Evolutionary conservation across 2,329 filamentous ascomycete species (phyloP), one percentile per base, ranked within the genome.

Genomic region (Sclerotinia sclerotiorum): DNA sequence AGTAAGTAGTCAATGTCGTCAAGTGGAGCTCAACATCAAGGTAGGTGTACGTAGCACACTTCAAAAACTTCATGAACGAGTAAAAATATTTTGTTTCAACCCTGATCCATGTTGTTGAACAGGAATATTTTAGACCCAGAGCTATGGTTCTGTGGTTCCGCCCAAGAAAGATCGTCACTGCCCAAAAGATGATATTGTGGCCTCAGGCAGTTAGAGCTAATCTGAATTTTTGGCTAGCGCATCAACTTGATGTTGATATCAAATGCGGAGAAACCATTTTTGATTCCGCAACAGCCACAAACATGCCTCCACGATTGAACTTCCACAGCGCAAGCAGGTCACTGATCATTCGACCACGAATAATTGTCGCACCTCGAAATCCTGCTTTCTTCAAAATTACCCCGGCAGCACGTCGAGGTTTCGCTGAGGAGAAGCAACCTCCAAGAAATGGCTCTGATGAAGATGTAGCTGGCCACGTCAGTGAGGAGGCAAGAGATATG

Each of bases 401-500:
- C 32, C 48, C 62, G 49, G 65, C 70, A 21, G 62, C 73, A 60
- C 71, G 72, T 62, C 74, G 77, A 72, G 71, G 72, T 17, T 77
- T 73, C 63, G 75, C 74, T 51, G 74, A 76, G 51, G 72, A 75
- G 61, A 76, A 77, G 61, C 56, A 70, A 15, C 72, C 67, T 44
- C 54, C 70, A 57, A 69, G 72, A 55, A 77, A 77, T 57, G 82
- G 82, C 29, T 81, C 85, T 17, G 85, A 84, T 68, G 81, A 83
- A 78, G 81, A 85, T 70, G 78, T 77, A 42, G 78, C 88, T 65
- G 84, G 85, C 54, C 83, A 87, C 79, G 85, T 90, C 42, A 88
- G 84, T 71, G 86, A 90, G 76, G 88, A 91, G 77, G 87, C 88
- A 44, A 84, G 84, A 51, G 84, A 85, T 73, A 83, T 85, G 72